Percentiles rank a stretch among this genome's conserved stretches.
Evolutionary conservation across 805 yeast genomes (phyloP).

Genomic region (Hanseniaspora thailandica): DNA sequence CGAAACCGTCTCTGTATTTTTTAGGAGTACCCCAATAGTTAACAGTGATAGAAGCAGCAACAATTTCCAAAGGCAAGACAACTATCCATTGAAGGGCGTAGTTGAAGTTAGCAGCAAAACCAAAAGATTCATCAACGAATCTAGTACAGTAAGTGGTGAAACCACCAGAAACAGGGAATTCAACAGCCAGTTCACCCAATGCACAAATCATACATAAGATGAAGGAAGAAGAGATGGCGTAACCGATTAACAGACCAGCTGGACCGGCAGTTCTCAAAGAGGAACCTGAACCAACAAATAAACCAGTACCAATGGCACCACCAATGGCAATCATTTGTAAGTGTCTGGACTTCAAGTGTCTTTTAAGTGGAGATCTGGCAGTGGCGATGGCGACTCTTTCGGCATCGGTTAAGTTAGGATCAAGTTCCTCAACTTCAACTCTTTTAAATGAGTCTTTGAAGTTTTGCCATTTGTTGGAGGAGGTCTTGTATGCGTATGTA

Average conservation of each 20-base stretch:
- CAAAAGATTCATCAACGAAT: slow-evolving; percentile 50
- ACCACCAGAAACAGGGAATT: slow-evolving; percentile 55
- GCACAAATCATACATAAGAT: slow-evolving; percentile 51
- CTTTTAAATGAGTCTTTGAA: slow-evolving; percentile 42
- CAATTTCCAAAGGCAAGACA: slow-evolving; percentile 40
- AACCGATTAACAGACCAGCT: slow-evolving; percentile 46
- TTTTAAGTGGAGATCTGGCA: slow-evolving; percentile 47
- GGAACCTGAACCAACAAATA: slow-evolving; percentile 60
- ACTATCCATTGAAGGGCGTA: slow-evolving; percentile 44
- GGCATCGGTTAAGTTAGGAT: slow-evolving; percentile 32
- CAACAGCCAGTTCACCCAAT: slow-evolving; percentile 47
- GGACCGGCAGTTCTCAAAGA: slow-evolving; percentile 58
- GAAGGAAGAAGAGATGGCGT: slow-evolving; percentile 43
- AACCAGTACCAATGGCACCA: slow-evolving; percentile 65
- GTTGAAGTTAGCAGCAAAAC: slow-evolving; percentile 52
- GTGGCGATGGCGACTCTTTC: slow-evolving; percentile 37
- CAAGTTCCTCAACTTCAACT: slow-evolving; percentile 29
- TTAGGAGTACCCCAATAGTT: slow-evolving; percentile 38
- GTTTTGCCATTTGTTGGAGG: slow-evolving; percentile 32
- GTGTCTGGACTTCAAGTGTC: slow-evolving; percentile 42
- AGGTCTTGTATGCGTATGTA: slow-evolving; percentile 13
- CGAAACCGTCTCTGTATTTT: slow-evolving; percentile 39
- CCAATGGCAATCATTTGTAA: slow-evolving; percentile 60
- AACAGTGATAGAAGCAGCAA: slow-evolving; percentile 44
- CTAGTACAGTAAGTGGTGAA: slow-evolving; percentile 51